These are phyloP conservation scores for Coemansia sp. DNA, from an alignment of 192 early-diverging fungal genomes.

Conservation along the genomic window DNA sequence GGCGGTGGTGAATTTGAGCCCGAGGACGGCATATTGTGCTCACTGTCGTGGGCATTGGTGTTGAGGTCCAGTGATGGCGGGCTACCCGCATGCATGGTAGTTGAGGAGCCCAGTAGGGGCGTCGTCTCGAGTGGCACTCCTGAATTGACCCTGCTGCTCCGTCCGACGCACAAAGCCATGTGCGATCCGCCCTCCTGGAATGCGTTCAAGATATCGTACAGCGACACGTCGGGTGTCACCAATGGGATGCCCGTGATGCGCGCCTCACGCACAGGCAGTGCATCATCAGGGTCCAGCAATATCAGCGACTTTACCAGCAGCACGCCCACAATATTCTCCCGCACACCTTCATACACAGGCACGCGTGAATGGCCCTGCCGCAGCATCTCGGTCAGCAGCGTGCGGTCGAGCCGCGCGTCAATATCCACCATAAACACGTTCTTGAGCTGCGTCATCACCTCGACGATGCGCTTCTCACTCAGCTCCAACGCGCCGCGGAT, in stretches of 20 bases:
- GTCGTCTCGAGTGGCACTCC: slow-evolving; percentile 12
- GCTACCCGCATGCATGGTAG: no score
- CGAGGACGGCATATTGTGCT: no score
- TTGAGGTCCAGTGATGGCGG: no score
- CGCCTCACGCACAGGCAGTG: slow-evolving; percentile 61
- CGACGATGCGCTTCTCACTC: slow-evolving; percentile 64
- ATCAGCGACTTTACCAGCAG: slow-evolving; percentile 75
- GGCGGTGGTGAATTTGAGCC: slow-evolving; percentile 11
- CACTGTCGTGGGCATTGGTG: no score
- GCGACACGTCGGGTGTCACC: slow-evolving; percentile 45
- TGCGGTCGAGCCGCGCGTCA: slow-evolving; percentile 58
- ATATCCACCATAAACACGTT: slow-evolving; percentile 68
- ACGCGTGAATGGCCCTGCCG: slow-evolving; percentile 73
- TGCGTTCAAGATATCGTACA: slow-evolving; percentile 76
- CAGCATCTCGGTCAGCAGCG: slow-evolving; percentile 60
- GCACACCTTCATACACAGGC: slow-evolving; percentile 64
- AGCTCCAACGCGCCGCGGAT: slow-evolving; percentile 76
- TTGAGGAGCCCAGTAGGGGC: slow-evolving; percentile 11
- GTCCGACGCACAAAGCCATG: slow-evolving; percentile 69
- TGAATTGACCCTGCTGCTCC: no score
- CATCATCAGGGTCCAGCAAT: slow-evolving; percentile 70
- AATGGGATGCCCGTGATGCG: slow-evolving; percentile 49
- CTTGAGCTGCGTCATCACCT: slow-evolving; percentile 70
- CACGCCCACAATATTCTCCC: slow-evolving; percentile 71
- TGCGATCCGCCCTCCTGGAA: slow-evolving; percentile 83